Percentiles rank a stretch among this genome's conserved stretches.
Conservation (phyloP, 768 basidiomycete genomes). For the Lentinula sp. region DNA sequence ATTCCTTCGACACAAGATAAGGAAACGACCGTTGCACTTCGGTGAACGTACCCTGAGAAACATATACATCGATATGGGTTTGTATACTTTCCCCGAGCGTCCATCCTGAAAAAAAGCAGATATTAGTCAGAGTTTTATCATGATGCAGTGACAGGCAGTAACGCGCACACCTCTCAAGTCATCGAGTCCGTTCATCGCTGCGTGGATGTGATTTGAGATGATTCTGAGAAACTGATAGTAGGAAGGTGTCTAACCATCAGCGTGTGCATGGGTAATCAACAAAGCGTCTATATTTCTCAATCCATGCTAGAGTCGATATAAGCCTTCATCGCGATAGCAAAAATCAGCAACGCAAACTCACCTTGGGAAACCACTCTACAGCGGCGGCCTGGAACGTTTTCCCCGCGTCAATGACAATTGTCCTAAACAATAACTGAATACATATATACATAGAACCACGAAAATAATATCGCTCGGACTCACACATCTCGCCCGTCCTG, state of each 20-base stretch:
- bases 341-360: not conserved
- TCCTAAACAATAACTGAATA: constrained; percentile 33
- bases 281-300: constrained; percentile 69
- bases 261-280: constrained; percentile 84
- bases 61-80: constrained; percentile 67
- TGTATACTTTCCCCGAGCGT: constrained; percentile 64
- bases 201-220: not conserved
- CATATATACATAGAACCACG: not conserved
- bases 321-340: constrained; percentile 36
- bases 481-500: constrained; percentile 43
- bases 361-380: constrained; percentile 38
- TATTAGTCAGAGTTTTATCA: not conserved
- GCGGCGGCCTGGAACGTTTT: constrained; percentile 70
- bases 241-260: constrained; percentile 44
- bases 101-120: constrained; percentile 47
- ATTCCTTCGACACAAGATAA: constrained; percentile 71
- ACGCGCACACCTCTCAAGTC: constrained; percentile 62
- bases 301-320: constrained; percentile 39
- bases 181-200: constrained; percentile 86
- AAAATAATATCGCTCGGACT: constrained; percentile 20
- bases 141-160: constrained; percentile 9
- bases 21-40: constrained; percentile 73
- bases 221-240: not conserved
- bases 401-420: constrained; percentile 78
- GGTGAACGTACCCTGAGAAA: constrained; percentile 55